These are phyloP conservation scores for Suhomyces xylopsoci DNA, from an alignment of 805 yeast species.

Conservation along the genomic window DNA sequence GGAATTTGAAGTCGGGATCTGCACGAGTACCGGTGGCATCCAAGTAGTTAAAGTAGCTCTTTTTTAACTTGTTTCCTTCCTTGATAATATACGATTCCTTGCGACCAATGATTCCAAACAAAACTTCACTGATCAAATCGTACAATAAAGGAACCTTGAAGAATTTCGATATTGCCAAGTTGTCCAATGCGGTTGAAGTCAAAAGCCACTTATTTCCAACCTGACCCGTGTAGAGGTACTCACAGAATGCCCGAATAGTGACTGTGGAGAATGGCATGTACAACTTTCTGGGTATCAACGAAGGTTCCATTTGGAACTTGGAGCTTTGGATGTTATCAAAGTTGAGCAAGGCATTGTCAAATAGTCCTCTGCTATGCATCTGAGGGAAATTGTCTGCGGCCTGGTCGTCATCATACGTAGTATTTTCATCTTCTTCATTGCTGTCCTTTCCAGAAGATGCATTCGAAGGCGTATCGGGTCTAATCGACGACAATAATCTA, in stretches of 20 bases:
- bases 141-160: slow-evolving; percentile 69
- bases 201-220: slow-evolving; percentile 73
- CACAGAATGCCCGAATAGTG: slow-evolving; percentile 64
- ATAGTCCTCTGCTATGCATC: slow-evolving; percentile 3
- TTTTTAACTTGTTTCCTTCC: slow-evolving; percentile 38
- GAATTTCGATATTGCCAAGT: slow-evolving; percentile 58
- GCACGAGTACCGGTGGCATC: slow-evolving; percentile 20
- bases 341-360: slow-evolving; percentile 26
- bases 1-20: slow-evolving; percentile 28
- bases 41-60: slow-evolving; percentile 23
- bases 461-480: slow-evolving; percentile 5
- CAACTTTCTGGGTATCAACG: slow-evolving; percentile 63
- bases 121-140: slow-evolving; percentile 64
- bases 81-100: slow-evolving; percentile 54
- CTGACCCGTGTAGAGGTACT: slow-evolving; percentile 76
- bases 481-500: slow-evolving; percentile 4
- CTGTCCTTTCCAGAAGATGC: slow-evolving; percentile 7
- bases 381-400: not conserved
- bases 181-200: slow-evolving; percentile 64
- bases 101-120: slow-evolving; percentile 66
- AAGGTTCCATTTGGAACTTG: slow-evolving; percentile 49
- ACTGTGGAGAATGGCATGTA: slow-evolving; percentile 65
- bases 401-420: not conserved
- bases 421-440: slow-evolving; percentile 5
- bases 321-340: slow-evolving; percentile 32